Evolutionary conservation across 2,329 filamentous ascomycete species (phyloP).

Genomic region (Claviceps spartinae): DNA sequence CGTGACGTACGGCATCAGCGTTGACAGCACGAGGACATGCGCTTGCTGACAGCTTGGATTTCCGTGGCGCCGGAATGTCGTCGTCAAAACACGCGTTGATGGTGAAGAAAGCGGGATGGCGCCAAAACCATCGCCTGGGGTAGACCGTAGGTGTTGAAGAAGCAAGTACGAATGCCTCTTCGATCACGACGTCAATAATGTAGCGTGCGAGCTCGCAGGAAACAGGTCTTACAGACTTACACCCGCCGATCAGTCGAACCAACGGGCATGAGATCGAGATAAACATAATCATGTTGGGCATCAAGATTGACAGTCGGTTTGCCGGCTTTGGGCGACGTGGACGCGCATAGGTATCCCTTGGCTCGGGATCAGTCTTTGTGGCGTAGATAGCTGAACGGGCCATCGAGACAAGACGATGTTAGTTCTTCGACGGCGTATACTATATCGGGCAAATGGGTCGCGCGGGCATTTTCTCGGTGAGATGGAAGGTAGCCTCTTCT

Average conservation of each 20-base stretch:
- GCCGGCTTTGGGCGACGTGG: neutral
- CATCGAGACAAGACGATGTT: neutral
- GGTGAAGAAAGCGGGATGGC: neutral
- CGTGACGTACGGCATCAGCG: neutral
- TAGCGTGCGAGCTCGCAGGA: neutral
- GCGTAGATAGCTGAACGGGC: neutral
- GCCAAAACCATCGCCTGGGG: neutral
- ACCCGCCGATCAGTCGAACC: neutral
- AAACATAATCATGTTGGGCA: conserved; percentile 1
- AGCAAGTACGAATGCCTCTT: neutral
- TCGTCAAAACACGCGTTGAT: neutral
- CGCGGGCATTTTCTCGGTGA: neutral
- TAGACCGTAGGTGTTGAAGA: neutral
- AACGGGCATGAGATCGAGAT: neutral
- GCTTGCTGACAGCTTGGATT: neutral
- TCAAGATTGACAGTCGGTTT: neutral
- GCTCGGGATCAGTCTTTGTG: neutral
- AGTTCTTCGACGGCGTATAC: neutral
- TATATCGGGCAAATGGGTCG: neutral
- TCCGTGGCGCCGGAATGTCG: neutral
- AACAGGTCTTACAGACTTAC: neutral
- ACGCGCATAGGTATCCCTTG: neutral
- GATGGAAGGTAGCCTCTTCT: no score
- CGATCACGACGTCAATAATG: no score
- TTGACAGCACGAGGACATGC: neutral